Conservation (phyloP, 108 stramenopile genomes). For the Seminavis robusta region DNA sequence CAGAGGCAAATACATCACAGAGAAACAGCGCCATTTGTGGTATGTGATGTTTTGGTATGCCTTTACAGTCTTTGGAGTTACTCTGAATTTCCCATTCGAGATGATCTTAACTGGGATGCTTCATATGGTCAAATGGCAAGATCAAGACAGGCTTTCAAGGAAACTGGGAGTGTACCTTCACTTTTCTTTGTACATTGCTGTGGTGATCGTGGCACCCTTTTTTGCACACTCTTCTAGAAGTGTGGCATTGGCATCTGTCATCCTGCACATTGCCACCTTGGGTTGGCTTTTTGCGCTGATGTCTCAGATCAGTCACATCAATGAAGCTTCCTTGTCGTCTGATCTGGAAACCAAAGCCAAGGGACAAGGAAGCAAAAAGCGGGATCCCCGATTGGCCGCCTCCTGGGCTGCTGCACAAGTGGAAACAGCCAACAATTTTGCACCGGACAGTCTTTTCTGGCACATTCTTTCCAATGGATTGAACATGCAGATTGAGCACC, state of each 20-base stretch:
- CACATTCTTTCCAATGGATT: conserved; percentile 54
- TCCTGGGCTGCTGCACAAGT: conserved; percentile 63
- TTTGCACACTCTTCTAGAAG: conserved; percentile 11
- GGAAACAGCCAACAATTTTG: conserved; percentile 67
- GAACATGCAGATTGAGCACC: conserved; percentile 69
- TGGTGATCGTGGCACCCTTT: conserved; percentile 42
- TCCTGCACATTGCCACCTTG: conserved; percentile 32
- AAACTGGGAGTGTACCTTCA: conserved; percentile 27
- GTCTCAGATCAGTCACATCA: conserved; percentile 59
- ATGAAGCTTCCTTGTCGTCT: conserved; percentile 41
- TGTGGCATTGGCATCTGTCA: conserved; percentile 16
- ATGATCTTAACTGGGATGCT: too few species aligned
- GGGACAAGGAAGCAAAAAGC: not conserved
- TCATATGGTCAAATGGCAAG: conserved; percentile 32
- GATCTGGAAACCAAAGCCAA: conserved; percentile 14
- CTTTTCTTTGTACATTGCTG: conserved; percentile 21
- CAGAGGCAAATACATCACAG: conserved; percentile 14
- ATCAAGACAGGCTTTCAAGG: conserved; percentile 23
- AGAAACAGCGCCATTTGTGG: conserved; percentile 20
- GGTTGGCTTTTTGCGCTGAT: conserved; percentile 66
- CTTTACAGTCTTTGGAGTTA: conserved; percentile 49
- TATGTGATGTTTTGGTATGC: conserved; percentile 48
- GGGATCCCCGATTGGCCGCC: conserved; percentile 3
- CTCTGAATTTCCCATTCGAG: conserved; percentile 51
- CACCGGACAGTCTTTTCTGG: conserved; percentile 33